Base-by-base conservation (phyloP, 768 basidiomycete species). In the Suillus hirtellus region DNA sequence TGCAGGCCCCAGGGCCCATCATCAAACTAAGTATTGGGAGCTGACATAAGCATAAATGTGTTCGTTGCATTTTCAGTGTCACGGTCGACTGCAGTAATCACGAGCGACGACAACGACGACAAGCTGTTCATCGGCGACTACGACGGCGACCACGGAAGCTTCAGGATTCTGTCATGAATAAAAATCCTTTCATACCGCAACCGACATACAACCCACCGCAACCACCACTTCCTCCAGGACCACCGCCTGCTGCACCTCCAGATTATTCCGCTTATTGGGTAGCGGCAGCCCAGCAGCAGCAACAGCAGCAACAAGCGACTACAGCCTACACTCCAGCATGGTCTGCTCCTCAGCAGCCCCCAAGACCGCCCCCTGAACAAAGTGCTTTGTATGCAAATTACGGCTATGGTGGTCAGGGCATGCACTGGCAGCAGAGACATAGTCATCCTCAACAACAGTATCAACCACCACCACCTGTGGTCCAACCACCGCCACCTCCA, bases 381-480 rank as follows among this genome's bases (percentile, higher is more conserved):
- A 90, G 88, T 71, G 88, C 90, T 31, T 77, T 95, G 24, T 96
- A 95, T 71, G 92, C 93, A 1, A 95, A 95, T 72, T 96, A 96
- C 71, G 94, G 94, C 38, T 96, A 96, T 73, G 92, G 92, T 2
- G 83, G 86, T 55, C 88, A 90, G 67, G 80, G 76, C 65, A 72
- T 79, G 64, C 78, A 82, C 69, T 86, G 87, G 84, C 88, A 87
- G 65, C 82, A 85, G 61, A 87, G 89, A 68, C 89, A 89, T 50
- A 87, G 86, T 49, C 88, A 87, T 58, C 84, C 80, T 44, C 83
- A 79, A 54, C 80, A 81, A 50, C 81, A 81, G 64, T 72, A 72
- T 62, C 80, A 80, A 58, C 83, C 81, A 15, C 82, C 84, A 5
- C 82, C 83, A 19, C 79, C 79, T 6, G 79, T 82, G 64, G 78